Evolutionary conservation across 352 stramenopile genomes (phyloP).

Genomic region (Globisporangium takayamanum): DNA sequence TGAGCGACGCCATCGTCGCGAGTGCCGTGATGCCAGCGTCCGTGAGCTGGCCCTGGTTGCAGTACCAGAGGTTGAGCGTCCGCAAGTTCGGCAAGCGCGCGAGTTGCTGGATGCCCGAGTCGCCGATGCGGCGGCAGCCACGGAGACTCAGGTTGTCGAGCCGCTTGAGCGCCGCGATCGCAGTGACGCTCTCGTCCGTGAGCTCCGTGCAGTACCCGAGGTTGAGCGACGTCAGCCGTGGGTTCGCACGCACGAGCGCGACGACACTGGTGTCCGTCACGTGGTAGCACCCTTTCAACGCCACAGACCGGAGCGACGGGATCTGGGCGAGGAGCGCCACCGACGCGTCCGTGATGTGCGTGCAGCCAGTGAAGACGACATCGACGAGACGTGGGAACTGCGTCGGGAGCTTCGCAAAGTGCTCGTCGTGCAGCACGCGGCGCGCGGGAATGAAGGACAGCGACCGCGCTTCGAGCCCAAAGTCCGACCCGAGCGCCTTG

Average conservation of each 20-base stretch:
- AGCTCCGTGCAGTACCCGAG: constrained; percentile 76
- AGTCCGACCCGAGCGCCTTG: constrained; percentile 33
- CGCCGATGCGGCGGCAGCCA: constrained; percentile 50
- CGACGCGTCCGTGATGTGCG: constrained; percentile 42
- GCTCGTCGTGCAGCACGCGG: constrained; percentile 33
- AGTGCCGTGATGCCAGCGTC: constrained; percentile 52
- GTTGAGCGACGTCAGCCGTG: constrained; percentile 53
- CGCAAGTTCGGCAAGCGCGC: constrained; percentile 28
- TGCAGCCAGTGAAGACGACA: constrained; percentile 57
- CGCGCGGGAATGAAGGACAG: constrained; percentile 57
- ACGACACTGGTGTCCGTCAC: constrained; percentile 35
- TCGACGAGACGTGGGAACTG: constrained; percentile 49
- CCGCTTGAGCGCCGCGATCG: constrained; percentile 31
- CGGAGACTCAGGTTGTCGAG: constrained; percentile 56
- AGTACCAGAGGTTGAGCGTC: constrained; percentile 78
- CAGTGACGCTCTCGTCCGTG: constrained; percentile 46
- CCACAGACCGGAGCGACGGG: constrained; percentile 26
- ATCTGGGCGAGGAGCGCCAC: constrained; percentile 36
- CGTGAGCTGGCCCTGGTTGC: constrained; percentile 68
- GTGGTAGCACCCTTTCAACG: constrained; percentile 68
- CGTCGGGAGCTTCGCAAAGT: constrained; percentile 29
- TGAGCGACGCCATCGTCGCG: constrained; percentile 41
- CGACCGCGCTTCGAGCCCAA: constrained; percentile 30
- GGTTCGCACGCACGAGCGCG: constrained; percentile 13
- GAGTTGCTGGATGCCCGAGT: constrained; percentile 43